Base-by-base conservation (phyloP, 768 basidiomycete genomes). In the Boletus pseudopeckii region DNA sequence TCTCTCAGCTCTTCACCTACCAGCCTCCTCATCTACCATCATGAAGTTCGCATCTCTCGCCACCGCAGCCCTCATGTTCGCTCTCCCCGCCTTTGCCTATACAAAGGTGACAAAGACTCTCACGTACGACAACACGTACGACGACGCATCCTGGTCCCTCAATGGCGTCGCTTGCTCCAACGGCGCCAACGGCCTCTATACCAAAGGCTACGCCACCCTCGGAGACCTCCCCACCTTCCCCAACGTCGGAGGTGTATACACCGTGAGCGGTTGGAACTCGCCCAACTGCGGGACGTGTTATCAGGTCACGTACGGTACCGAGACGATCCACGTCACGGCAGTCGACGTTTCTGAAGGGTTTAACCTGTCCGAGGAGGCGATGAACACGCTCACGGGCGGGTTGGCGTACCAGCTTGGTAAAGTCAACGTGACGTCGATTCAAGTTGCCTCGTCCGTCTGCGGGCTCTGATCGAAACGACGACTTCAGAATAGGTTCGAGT, bases 341-440 rank as follows among this genome's bases (percentile, higher is more conserved):
- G 61, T 74, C 7, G 74, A 73, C 38, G 44, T 46, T 14, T 57
- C 61, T 7, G 7, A 57, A 0, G 77, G 74, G 7, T 83, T 81
- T 59, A 81, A 79, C 53, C 64, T 84, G 28, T 76, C 80, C 0
- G 60, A 75, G 56, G 67, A 61, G 20, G 81, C 83, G n/a, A 80
- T 85, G 81, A 77, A 84, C 55, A 60, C 58, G 15, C 64, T 85
- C 55, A 85, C 83, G 13, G 68, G 71, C 45, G 73, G 71, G 34
- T 68, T 78, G 58, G 84, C 77, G 0, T 71, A 65, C 39, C 61
- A 73, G 36, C 62, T 80, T 26, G 85, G 84, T 9, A 68, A 77
- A 22, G 72, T 85, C 22, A 43, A 71, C 15, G 80, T 80, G 11
- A 70, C 65, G 9, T 69, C 78, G 6, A 68, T 54, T 4, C 67